Conservation (phyloP, 225 moss, liverwort and hornwort genomes). For the Neckera pumila region DNA sequence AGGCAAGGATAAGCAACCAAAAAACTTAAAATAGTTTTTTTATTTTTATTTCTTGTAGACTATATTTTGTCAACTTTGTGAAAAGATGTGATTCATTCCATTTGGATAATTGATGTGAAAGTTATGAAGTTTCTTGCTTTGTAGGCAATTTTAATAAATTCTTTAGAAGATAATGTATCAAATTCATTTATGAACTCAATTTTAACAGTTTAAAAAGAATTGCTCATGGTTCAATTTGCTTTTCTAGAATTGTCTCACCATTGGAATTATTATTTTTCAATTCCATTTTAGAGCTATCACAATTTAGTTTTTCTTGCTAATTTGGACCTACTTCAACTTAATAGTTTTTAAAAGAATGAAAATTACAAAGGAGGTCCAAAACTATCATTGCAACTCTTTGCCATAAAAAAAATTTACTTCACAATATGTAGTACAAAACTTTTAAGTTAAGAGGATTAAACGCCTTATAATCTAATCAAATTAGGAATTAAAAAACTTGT, state of each 20-base stretch:
- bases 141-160: background rate
- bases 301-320: background rate
- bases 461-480: background rate
- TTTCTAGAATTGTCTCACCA: background rate
- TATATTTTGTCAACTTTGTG: too few species aligned
- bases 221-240: fast-evolving
- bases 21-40: background rate
- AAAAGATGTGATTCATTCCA: background rate
- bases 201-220: too few species aligned
- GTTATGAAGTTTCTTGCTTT: background rate
- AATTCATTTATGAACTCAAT: background rate
- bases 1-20: fast-evolving
- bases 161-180: background rate
- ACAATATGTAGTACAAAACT: background rate
- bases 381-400: background rate
- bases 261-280: too few species aligned
- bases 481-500: background rate
- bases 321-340: background rate
- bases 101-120: background rate
- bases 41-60: background rate
- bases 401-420: too few species aligned
- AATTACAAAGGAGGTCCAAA: background rate
- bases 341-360: background rate
- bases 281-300: background rate
- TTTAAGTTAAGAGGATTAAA: background rate